Conservation (phyloP, 2,329 filamentous ascomycete genomes). For the Aureobasidium sp. region DNA sequence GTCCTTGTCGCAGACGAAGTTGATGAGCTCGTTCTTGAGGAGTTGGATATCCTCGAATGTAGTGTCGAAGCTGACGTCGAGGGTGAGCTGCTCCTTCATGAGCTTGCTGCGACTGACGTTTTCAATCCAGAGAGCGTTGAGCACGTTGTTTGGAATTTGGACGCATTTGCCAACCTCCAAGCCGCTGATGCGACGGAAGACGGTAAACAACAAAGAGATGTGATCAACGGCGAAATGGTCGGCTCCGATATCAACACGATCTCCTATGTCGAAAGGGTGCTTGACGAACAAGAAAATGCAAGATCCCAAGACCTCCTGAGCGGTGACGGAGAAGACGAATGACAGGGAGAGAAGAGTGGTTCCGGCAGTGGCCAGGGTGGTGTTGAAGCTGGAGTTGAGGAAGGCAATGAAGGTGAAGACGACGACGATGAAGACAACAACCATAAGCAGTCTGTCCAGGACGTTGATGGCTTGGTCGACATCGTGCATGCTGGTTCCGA, state of each 20-base stretch:
- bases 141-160: constrained; percentile 80
- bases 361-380: constrained; percentile 79
- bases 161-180: constrained; percentile 56
- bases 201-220: constrained; percentile 86
- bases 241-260: constrained; percentile 72
- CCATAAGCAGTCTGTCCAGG: constrained; percentile 75
- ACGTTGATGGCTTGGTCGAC: constrained; percentile 90
- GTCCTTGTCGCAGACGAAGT: constrained; percentile 72
- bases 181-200: constrained; percentile 76
- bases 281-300: constrained; percentile 99
- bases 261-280: constrained; percentile 92
- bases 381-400: constrained; percentile 76
- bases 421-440: constrained; percentile 69
- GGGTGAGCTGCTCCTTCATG: constrained; percentile 75
- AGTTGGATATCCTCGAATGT: constrained; percentile 82
- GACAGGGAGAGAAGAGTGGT: constrained; percentile 91
- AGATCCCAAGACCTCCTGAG: constrained; percentile 92
- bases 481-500: constrained; percentile 91
- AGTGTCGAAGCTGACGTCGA: constrained; percentile 80
- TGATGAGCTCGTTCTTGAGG: constrained; percentile 73
- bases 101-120: constrained; percentile 85
- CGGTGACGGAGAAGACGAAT: constrained; percentile 87
- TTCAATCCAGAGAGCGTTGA: constrained; percentile 92
- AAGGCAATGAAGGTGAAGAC: constrained; percentile 62
- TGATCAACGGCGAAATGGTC: constrained; percentile 76